Percentiles rank a stretch among this genome's conserved stretches.
Conservation (phyloP, 2,329 filamentous ascomycete genomes). For the Fusarium sp. region DNA sequence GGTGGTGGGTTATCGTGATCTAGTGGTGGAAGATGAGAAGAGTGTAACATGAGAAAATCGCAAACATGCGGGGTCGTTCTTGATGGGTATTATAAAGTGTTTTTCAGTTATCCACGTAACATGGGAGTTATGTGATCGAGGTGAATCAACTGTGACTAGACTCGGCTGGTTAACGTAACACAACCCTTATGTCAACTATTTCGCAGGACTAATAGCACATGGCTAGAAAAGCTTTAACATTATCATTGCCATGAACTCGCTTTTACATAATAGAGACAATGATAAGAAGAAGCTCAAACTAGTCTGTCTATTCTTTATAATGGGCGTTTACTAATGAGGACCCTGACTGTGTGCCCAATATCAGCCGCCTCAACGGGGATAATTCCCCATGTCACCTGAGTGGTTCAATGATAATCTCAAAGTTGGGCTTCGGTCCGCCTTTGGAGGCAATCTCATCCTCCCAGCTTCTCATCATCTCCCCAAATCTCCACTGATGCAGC, state of each 20-base stretch:
- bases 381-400: neutral
- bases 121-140: neutral
- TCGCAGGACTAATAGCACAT: neutral
- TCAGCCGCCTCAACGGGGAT: neutral
- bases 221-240: neutral
- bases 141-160: neutral
- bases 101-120: neutral
- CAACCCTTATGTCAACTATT: neutral
- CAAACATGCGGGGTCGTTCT: neutral
- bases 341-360: neutral
- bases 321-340: neutral
- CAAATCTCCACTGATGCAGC: neutral
- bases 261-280: neutral
- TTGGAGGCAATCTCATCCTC: neutral
- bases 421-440: neutral
- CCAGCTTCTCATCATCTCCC: neutral
- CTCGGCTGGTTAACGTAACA: neutral
- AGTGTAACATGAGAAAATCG: neutral
- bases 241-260: neutral
- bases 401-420: neutral
- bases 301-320: neutral
- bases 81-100: neutral
- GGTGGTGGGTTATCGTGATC: neutral
- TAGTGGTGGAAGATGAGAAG: neutral
- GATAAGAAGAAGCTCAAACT: neutral